phyloP scores from a whole-genome alignment of 1,139 yeast species.

The Kodamaea alishanica region DNA sequence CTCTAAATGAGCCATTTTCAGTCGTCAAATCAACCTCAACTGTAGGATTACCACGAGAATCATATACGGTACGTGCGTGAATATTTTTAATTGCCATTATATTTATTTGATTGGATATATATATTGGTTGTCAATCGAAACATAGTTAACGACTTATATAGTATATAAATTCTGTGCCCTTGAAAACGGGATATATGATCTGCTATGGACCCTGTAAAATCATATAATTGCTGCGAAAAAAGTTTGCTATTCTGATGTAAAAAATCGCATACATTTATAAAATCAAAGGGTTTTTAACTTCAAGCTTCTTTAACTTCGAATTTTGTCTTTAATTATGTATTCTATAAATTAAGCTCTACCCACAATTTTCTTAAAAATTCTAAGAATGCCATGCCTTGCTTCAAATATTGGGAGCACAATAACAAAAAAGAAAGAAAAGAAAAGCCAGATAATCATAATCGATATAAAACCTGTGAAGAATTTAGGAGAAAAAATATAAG shows the following conservation, averaged over 20 bases:
- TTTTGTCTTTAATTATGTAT: too few relatives aligned
- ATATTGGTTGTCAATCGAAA: too few relatives aligned
- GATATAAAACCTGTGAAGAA: conserved; percentile 18
- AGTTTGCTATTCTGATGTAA: too few relatives aligned
- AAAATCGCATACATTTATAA: too few relatives aligned
- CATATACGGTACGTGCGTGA: conserved; percentile 19
- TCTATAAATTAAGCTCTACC: not conserved
- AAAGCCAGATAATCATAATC: conserved; percentile 19
- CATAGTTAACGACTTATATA: too few relatives aligned
- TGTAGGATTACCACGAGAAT: conserved; percentile 23
- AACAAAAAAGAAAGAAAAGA: conserved; percentile 16
- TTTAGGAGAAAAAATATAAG: conserved; percentile 17
- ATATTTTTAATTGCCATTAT: conserved; percentile 18
- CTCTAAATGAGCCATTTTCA: conserved; percentile 19
- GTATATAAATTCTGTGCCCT: too few relatives aligned
- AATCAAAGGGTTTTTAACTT: too few relatives aligned
- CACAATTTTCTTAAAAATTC: conserved; percentile 4
- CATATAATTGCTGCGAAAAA: too few relatives aligned
- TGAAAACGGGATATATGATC: too few relatives aligned
- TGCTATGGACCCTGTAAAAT: too few relatives aligned
- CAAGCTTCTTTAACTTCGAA: too few relatives aligned
- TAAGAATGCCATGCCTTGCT: conserved; percentile 14
- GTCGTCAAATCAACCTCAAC: conserved; percentile 20
- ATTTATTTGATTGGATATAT: not conserved
- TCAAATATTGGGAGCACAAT: conserved; percentile 17